Percentiles rank a stretch among this genome's conserved stretches.
phyloP scores from a whole-genome alignment of 2,329 filamentous ascomycete genomes.

The Dothistroma septosporum region DNA sequence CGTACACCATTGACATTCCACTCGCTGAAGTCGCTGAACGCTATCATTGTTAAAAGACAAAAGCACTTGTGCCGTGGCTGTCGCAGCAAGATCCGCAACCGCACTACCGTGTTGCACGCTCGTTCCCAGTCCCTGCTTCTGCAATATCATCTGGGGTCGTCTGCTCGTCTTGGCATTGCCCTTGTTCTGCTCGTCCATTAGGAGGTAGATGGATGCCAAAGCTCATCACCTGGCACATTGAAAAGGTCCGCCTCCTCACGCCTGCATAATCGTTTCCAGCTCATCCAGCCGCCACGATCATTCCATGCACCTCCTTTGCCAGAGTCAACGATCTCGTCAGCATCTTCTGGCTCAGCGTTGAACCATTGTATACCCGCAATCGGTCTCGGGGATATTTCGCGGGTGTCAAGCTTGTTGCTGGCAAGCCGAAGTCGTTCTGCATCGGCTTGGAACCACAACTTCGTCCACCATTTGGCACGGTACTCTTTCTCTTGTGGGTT shows the following conservation, averaged over 20 bases:
- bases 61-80: not conserved
- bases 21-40: slow-evolving; percentile 3
- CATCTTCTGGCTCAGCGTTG: slow-evolving; percentile 23
- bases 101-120: not conserved
- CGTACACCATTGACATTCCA: not conserved
- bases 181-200: not conserved
- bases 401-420: slow-evolving; percentile 12
- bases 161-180: not conserved
- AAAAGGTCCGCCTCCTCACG: slow-evolving; percentile 21
- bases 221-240: slow-evolving; percentile 12
- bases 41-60: not conserved
- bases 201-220: slow-evolving; percentile 16
- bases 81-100: not conserved
- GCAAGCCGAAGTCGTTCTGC: slow-evolving; percentile 24
- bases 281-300: slow-evolving; percentile 28
- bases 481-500: slow-evolving; percentile 26
- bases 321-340: slow-evolving; percentile 17
- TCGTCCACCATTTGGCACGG: slow-evolving; percentile 31
- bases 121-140: not conserved
- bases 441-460: slow-evolving; percentile 31
- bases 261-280: slow-evolving; percentile 28
- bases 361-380: slow-evolving; percentile 29
- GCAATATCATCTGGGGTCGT: not conserved
- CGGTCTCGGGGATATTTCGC: slow-evolving; percentile 17
- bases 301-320: slow-evolving; percentile 29